Conservation (phyloP, 768 basidiomycete genomes). For the Termitomyces eurrhizus region DNA sequence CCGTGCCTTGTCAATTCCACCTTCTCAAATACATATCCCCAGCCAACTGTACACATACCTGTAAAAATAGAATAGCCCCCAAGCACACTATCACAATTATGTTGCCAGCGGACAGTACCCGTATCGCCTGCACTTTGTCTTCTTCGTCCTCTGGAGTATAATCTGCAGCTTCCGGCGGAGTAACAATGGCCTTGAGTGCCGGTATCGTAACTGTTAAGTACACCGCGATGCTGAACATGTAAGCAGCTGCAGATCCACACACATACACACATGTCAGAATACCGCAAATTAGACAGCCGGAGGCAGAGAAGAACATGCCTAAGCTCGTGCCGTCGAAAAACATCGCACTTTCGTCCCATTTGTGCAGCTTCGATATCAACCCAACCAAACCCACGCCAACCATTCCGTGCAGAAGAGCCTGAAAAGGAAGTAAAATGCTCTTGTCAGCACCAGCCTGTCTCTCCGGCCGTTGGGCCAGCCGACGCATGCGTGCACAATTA, state of each 20-base stretch:
- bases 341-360: conserved; percentile 90
- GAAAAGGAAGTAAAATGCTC: conserved; percentile 1
- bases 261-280: neutral
- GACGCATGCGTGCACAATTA: neutral
- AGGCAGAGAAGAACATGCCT: conserved; percentile 44
- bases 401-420: conserved; percentile 88
- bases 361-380: conserved; percentile 73
- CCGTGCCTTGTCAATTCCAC: conserved; percentile 7
- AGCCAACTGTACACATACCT: conserved; percentile 44
- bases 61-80: conserved; percentile 60
- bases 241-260: conserved; percentile 46
- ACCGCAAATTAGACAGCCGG: conserved; percentile 1
- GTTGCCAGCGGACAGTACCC: conserved; percentile 82
- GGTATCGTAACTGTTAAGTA: conserved; percentile 85
- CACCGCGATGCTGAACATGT: conserved; percentile 71
- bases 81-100: conserved; percentile 74
- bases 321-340: conserved; percentile 92
- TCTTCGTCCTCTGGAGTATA: conserved; percentile 32
- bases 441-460: neutral
- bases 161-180: conserved; percentile 49
- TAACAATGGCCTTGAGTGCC: conserved; percentile 69
- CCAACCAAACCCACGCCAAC: conserved; percentile 74
- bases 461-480: neutral
- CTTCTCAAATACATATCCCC: neutral
- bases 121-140: conserved; percentile 76